phyloP scores from a whole-genome alignment of 192 early-diverging fungal genomes.

The Coemansia sp. region DNA sequence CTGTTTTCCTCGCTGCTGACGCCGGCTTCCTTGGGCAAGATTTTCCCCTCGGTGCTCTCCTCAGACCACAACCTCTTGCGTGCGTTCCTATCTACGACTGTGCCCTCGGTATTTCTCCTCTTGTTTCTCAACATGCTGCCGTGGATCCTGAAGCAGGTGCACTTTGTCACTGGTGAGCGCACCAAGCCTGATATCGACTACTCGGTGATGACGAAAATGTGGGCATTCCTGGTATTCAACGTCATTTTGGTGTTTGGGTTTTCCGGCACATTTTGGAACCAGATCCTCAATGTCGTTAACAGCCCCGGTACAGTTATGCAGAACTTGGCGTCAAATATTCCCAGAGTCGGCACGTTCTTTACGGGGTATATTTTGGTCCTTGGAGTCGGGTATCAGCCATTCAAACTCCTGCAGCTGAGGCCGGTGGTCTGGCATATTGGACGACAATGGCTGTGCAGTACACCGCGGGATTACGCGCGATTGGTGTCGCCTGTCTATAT shows the following conservation, averaged over 20 bases:
- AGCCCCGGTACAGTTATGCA: constrained; percentile 61
- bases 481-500: constrained; percentile 67
- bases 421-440: constrained; percentile 61
- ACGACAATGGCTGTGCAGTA: constrained; percentile 63
- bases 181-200: constrained; percentile 49
- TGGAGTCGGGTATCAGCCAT: constrained; percentile 68
- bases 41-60: constrained; percentile 62
- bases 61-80: constrained; percentile 56
- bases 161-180: constrained; percentile 40
- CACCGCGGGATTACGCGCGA: constrained; percentile 78
- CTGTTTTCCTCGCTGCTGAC: constrained; percentile 65
- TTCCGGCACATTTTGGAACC: constrained; percentile 65
- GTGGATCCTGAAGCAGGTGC: constrained; percentile 60
- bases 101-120: constrained; percentile 72
- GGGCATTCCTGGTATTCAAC: constrained; percentile 75
- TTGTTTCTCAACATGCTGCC: constrained; percentile 70
- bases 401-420: constrained; percentile 67
- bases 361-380: constrained; percentile 71
- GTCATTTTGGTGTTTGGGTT: constrained; percentile 73
- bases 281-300: constrained; percentile 63
- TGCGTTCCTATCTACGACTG: constrained; percentile 61
- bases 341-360: constrained; percentile 74
- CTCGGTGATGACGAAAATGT: constrained; percentile 65
- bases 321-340: constrained; percentile 64
- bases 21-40: constrained; percentile 57